Conservation (phyloP, 1,139 yeast genomes). For the Protomyces arabidopsidicola region DNA sequence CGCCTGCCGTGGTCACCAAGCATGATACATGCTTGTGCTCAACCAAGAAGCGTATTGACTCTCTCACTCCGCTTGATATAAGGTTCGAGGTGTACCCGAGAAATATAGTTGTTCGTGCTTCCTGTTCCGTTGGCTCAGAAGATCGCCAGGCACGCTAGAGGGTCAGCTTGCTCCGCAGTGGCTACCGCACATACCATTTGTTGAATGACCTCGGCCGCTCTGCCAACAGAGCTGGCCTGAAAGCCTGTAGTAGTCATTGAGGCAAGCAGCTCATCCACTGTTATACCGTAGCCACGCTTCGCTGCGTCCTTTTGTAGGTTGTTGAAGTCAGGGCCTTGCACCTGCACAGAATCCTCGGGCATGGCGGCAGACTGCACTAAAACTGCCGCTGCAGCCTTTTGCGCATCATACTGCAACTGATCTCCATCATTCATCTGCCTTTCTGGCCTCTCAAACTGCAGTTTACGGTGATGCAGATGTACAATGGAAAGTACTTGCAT, state of each 20-base stretch:
- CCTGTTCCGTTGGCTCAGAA: slow-evolving; percentile 43
- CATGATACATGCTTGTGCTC: slow-evolving; percentile 94
- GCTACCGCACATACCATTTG: slow-evolving; percentile 50
- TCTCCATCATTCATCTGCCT: background rate
- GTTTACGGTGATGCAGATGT: background rate
- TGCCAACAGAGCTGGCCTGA: slow-evolving; percentile 81
- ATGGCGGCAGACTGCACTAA: slow-evolving; percentile 80
- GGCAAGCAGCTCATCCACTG: slow-evolving; percentile 53
- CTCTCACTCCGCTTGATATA: slow-evolving; percentile 90
- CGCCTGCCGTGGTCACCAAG: slow-evolving; percentile 94
- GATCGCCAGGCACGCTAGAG: slow-evolving; percentile 46
- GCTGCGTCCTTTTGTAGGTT: slow-evolving; percentile 44
- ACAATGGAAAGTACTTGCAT: background rate
- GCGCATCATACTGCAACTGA: slow-evolving; percentile 2
- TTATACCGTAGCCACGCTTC: slow-evolving; percentile 63
- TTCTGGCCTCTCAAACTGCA: background rate
- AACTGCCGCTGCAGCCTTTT: slow-evolving; percentile 73
- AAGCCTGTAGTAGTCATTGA: slow-evolving; percentile 97
- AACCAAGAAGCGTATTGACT: slow-evolving; percentile 78
- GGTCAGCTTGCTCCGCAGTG: background rate
- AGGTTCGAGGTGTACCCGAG: slow-evolving; percentile 96
- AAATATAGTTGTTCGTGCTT: slow-evolving; percentile 80
- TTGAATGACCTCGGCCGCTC: slow-evolving; percentile 86
- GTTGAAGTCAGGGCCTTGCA: slow-evolving; percentile 83
- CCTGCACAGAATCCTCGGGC: slow-evolving; percentile 70